Base-by-base conservation (phyloP, 768 basidiomycete species). In the Collybia nuda region DNA sequence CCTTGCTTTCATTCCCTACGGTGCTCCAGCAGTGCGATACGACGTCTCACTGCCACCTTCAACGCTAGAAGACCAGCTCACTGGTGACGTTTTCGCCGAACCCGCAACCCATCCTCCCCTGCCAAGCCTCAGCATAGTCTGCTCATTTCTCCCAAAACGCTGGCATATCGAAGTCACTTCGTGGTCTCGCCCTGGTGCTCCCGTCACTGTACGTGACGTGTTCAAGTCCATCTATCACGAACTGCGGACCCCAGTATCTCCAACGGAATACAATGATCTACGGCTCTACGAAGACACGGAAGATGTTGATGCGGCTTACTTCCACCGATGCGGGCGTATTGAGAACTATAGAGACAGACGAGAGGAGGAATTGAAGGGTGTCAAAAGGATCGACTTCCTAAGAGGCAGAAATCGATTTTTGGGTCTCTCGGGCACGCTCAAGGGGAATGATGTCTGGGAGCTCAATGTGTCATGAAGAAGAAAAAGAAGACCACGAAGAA, bases 381-480 rank as follows among this genome's bases (percentile, higher is more conserved):
- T 84, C 40, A 80, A 78, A 61, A 71, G 77, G 50, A 71, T 85
- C 1, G 84, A 85, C 64, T 76, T 82, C 51, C 66, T 85, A 47
- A 66, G 70, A 56, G 76, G 73, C 7, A 64, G 63, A 22, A 75
- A 67, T 15, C 64, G 65, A 6, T 81, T 82, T 66, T 66, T 76
- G 63, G 81, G 81, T 17, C 61, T 82, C 21, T 73, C 76, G 6
- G 75, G 64, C n/a, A 74, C 75, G 40, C 61, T 68, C 51, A 67
- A 68, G 48, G 61, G 68, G 0, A 67, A 70, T 0, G 68, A 76
- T 21, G 61, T 73, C 3, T 81, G 74, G 80, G 77, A 73, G 54
- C 62, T 77, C 47, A 71, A 71, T 44, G 65, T 73, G 40, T 58
- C 66, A 24, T 65, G 56, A 58, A 39, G 35, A 36, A 17, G 18